phyloP scores from a whole-genome alignment of 768 basidiomycete genomes.

The Cubamyces sp. region DNA sequence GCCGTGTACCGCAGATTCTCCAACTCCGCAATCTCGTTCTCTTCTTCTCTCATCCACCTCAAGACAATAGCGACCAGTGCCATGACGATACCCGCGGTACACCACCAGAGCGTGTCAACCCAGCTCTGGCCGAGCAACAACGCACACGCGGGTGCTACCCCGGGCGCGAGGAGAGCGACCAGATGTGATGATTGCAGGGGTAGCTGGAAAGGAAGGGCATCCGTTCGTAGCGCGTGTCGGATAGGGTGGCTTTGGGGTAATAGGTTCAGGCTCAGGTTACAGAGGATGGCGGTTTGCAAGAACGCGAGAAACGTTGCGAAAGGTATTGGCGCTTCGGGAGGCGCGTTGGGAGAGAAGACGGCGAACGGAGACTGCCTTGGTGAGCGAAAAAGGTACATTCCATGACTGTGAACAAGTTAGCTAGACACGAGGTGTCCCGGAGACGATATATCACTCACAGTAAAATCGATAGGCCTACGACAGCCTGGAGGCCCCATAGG shows the following conservation, averaged over 20 bases:
- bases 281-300: conserved; percentile 28
- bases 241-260: conserved; percentile 17
- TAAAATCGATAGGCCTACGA: conserved; percentile 26
- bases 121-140: conserved; percentile 21
- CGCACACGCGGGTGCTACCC: conserved; percentile 25
- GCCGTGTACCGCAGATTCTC: conserved; percentile 33
- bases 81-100: conserved; percentile 15
- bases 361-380: conserved; percentile 28
- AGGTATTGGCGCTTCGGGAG: conserved; percentile 15
- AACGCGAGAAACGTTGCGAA: conserved; percentile 19
- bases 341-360: conserved; percentile 22
- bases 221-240: not conserved
- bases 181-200: conserved; percentile 26
- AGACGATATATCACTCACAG: conserved; percentile 25
- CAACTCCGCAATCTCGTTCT: conserved; percentile 26
- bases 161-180: conserved; percentile 12
- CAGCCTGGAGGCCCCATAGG: conserved; percentile 19
- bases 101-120: conserved; percentile 33
- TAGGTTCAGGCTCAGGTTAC: conserved; percentile 24
- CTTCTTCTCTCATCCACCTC: conserved; percentile 27
- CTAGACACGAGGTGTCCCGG: not conserved
- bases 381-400: conserved; percentile 22
- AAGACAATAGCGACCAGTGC: conserved; percentile 22
- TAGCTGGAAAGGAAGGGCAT: conserved; percentile 5
- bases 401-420: conserved; percentile 22